These are phyloP conservation scores for Hirschioporus abietinus DNA, from an alignment of 768 basidiomycete species.

Conservation along the genomic window DNA sequence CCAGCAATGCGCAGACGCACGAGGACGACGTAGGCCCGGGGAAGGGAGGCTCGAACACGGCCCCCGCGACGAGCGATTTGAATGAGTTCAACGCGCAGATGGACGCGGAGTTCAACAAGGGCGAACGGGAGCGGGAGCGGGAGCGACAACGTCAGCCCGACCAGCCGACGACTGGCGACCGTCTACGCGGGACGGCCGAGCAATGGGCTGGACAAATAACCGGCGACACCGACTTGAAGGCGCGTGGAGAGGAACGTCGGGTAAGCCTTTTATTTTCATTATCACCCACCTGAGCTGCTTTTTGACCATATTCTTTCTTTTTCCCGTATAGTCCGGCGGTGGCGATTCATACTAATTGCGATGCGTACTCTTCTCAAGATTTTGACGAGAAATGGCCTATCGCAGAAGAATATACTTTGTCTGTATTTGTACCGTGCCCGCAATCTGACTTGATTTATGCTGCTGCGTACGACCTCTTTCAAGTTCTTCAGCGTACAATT, in stretches of 20 bases:
- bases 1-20: neutral
- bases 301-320: neutral
- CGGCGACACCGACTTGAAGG: neutral
- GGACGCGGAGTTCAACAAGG: neutral
- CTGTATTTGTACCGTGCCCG: neutral
- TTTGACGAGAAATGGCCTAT: neutral
- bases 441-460: neutral
- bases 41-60: neutral
- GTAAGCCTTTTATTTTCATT: neutral
- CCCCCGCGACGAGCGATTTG: neutral
- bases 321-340: neutral
- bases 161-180: neutral
- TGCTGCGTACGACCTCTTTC: neutral
- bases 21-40: no score
- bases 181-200: neutral
- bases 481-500: neutral
- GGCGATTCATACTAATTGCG: no score
- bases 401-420: neutral
- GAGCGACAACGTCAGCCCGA: neutral
- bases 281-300: neutral
- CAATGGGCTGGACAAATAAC: neutral
- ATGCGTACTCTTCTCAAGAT: neutral
- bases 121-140: neutral
- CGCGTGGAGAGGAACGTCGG: slow-evolving; percentile 2
- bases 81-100: neutral